A percentile compares a stretch with the other conserved stretches of the same genome.
phyloP scores from a whole-genome alignment of 768 basidiomycete species.

The Rhodotorula diobovata region DNA sequence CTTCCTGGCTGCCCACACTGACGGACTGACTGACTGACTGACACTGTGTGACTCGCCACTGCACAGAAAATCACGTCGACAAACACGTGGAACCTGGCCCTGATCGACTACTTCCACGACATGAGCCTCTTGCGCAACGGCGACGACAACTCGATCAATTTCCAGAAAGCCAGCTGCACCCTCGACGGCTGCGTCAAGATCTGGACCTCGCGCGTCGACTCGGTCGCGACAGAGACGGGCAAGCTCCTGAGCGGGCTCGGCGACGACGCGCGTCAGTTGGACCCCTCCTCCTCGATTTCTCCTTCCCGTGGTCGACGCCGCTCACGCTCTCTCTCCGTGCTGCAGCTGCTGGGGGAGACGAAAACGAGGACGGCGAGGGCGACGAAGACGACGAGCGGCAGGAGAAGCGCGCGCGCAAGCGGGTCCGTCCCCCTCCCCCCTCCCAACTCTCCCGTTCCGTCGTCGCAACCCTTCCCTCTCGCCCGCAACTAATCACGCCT shows the following conservation, averaged over 20 bases:
- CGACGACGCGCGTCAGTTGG: slow-evolving; percentile 59
- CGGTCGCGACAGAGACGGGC: slow-evolving; percentile 91
- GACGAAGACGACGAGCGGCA: slow-evolving; percentile 60
- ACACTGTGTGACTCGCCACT: not conserved
- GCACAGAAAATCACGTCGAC: slow-evolving; percentile 95
- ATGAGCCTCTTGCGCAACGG: slow-evolving; percentile 86
- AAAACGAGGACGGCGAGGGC: slow-evolving; percentile 59
- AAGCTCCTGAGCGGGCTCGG: slow-evolving; percentile 86
- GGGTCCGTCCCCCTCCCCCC: slow-evolving; percentile 42
- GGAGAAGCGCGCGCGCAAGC: slow-evolving; percentile 56
- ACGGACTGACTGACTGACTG: not conserved
- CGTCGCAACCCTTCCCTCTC: too few relatives aligned
- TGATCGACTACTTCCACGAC: slow-evolving; percentile 99
- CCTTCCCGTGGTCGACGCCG: not conserved
- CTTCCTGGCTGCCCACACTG: too few relatives aligned
- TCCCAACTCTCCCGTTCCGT: not conserved
- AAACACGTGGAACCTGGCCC: slow-evolving; percentile 95
- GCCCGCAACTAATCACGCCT: too few relatives aligned
- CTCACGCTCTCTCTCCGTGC: not conserved
- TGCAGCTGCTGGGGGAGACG: slow-evolving; percentile 58
- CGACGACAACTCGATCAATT: slow-evolving; percentile 95
- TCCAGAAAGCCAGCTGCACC: slow-evolving; percentile 95
- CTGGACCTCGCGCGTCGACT: slow-evolving; percentile 96
- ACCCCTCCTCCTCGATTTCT: not conserved
- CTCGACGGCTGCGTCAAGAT: slow-evolving; percentile 99